A percentile compares a stretch with the other conserved stretches of the same genome.
These are phyloP conservation scores for Nevesoporus exiguus DNA, from an alignment of 768 basidiomycete species.

Conservation along the genomic window DNA sequence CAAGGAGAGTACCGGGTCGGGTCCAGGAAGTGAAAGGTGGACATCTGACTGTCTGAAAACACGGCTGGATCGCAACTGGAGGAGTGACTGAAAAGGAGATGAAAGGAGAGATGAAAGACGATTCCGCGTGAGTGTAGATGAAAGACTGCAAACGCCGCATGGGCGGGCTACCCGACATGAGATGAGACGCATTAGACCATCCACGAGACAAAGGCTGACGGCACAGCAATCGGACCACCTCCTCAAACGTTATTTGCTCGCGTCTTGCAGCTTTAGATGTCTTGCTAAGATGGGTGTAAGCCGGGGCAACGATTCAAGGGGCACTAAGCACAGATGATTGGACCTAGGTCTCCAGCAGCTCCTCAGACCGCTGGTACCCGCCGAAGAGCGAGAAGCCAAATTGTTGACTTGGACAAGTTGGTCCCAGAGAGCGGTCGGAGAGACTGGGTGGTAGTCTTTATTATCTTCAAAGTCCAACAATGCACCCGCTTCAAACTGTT, in stretches of 20 bases:
- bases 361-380: too few species aligned
- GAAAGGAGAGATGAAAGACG: slow-evolving; percentile 1
- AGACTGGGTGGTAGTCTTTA: too few species aligned
- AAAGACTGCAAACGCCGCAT: slow-evolving; percentile 1
- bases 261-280: neutral
- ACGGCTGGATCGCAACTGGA: neutral
- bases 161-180: slow-evolving; percentile 3
- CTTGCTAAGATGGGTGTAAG: too few species aligned
- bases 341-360: too few species aligned
- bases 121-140: neutral
- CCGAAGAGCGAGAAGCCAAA: too few species aligned
- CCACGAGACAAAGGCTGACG: neutral
- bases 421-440: too few species aligned
- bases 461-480: too few species aligned
- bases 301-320: too few species aligned
- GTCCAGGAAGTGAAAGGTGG: neutral
- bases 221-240: neutral
- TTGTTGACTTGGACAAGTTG: too few species aligned
- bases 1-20: neutral
- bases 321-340: too few species aligned
- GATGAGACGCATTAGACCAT: neutral
- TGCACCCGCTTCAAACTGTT: too few species aligned
- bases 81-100: slow-evolving; percentile 5
- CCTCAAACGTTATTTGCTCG: neutral
- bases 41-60: neutral